Percentiles rank a stretch among this genome's conserved stretches.
phyloP scores from a whole-genome alignment of 768 basidiomycete genomes.

The Leccinum rimulosum region DNA sequence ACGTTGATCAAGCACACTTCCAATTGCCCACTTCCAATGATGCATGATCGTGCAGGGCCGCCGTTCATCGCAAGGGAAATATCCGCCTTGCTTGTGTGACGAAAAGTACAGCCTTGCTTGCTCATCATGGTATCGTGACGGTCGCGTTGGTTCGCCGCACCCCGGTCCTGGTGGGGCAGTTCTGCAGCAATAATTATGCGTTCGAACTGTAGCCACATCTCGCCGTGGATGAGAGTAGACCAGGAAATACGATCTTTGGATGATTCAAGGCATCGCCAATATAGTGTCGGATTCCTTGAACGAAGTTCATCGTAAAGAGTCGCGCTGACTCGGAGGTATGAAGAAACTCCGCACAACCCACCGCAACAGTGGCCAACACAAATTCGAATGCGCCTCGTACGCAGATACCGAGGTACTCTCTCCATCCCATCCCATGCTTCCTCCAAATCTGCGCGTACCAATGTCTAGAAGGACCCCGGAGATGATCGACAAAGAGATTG shows the following conservation, averaged over 20 bases:
- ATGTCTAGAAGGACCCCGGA: conserved; percentile 23
- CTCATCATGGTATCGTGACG: not conserved
- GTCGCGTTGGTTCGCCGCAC: not conserved
- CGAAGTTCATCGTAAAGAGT: not conserved
- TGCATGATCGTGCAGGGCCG: not conserved
- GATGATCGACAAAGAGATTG: conserved; percentile 37
- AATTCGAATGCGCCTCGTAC: not conserved
- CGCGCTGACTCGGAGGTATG: not conserved
- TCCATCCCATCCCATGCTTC: not conserved
- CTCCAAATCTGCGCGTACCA: conserved; percentile 1
- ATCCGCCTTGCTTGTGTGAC: not conserved
- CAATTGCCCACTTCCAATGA: not conserved
- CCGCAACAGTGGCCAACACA: not conserved
- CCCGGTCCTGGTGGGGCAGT: not conserved
- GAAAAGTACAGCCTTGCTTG: not conserved
- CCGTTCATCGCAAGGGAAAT: not conserved
- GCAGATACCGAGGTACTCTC: not conserved
- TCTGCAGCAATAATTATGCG: not conserved
- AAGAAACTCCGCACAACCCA: not conserved
- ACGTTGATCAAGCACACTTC: not conserved
- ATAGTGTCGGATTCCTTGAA: not conserved
- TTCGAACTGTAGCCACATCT: not conserved
- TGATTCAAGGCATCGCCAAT: not conserved
- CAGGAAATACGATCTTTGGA: not conserved
- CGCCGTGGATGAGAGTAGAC: not conserved